A percentile compares a stretch with the other conserved stretches of the same genome.
Evolutionary conservation across 1,284 basidiomycete genomes (phyloP).

Genomic region (Fomitopsis palustris): DNA sequence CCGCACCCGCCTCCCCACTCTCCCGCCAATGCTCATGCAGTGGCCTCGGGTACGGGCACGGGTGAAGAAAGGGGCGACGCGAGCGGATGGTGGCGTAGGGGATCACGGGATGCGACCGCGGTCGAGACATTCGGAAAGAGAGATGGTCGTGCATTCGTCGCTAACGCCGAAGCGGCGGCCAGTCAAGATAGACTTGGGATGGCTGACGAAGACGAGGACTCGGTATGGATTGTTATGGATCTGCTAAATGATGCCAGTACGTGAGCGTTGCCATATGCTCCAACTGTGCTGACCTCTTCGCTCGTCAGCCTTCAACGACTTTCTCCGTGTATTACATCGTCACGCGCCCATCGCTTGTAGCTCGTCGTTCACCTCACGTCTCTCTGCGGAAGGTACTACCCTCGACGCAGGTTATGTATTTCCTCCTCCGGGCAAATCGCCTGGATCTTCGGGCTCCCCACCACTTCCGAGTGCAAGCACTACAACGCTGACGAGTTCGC

Average conservation of each 20-base stretch:
- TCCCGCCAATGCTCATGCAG: not conserved
- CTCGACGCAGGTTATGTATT: not conserved
- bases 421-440: not conserved
- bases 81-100: slow-evolving; percentile 22
- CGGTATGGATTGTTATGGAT: slow-evolving; percentile 59
- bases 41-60: not conserved
- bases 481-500: slow-evolving; percentile 2
- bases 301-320: slow-evolving; percentile 45
- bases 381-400: not conserved
- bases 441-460: not conserved
- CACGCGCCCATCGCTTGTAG: slow-evolving; percentile 37
- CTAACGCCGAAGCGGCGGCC: slow-evolving; percentile 2
- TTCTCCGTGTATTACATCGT: slow-evolving; percentile 61
- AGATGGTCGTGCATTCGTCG: slow-evolving; percentile 8
- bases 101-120: slow-evolving; percentile 19
- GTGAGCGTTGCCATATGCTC: not conserved
- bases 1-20: slow-evolving; percentile 10
- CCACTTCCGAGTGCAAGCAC: not conserved
- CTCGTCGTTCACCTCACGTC: slow-evolving; percentile 19
- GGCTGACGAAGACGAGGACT: slow-evolving; percentile 21
- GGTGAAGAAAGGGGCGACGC: not conserved
- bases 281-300: not conserved
- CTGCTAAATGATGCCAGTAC: slow-evolving; percentile 51
- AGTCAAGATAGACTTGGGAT: not conserved
- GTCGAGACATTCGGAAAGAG: slow-evolving; percentile 7